Percentiles rank a stretch among this genome's conserved stretches.
Evolutionary conservation across 116 monocot species (phyloP).

Genomic region (Dioscorea cayenensis): DNA sequence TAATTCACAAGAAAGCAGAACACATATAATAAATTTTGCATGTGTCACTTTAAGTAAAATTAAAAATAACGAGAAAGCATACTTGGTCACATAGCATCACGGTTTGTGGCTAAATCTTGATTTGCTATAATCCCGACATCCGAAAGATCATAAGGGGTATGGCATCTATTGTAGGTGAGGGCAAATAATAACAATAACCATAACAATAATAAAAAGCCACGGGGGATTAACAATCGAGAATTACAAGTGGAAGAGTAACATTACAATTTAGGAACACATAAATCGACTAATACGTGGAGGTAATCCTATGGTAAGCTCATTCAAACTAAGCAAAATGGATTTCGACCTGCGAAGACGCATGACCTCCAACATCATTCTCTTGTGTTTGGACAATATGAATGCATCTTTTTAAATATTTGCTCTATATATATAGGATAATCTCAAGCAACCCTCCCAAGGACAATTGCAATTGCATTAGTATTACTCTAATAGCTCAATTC

Average conservation of each 20-base stretch:
- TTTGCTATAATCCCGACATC: slow-evolving; percentile 75
- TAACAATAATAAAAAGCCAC: too few species aligned
- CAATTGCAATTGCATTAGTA: slow-evolving; percentile 88
- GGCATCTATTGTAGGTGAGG: neutral
- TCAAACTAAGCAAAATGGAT: neutral
- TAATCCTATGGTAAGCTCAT: too few species aligned
- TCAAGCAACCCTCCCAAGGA: slow-evolving; percentile 79
- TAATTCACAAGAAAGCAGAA: neutral
- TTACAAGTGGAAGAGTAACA: too few species aligned
- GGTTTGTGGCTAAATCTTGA: slow-evolving; percentile 66
- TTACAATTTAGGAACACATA: too few species aligned
- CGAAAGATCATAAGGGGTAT: slow-evolving; percentile 16
- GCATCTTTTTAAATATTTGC: slow-evolving; percentile 67
- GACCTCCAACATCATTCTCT: slow-evolving; percentile 53
- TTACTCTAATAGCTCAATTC: too few species aligned
- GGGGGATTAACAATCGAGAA: neutral
- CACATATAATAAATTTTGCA: too few species aligned
- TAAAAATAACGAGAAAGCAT: slow-evolving; percentile 17
- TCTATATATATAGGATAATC: slow-evolving; percentile 86
- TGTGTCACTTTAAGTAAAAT: neutral
- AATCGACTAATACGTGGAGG: too few species aligned
- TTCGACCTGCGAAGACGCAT: slow-evolving; percentile 74
- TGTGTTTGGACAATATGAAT: slow-evolving; percentile 69
- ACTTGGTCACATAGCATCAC: slow-evolving; percentile 96
- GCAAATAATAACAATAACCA: neutral